Percentiles rank a stretch among this genome's conserved stretches.
phyloP scores from a whole-genome alignment of 345 rosid genomes.

The Eucalyptus tenuipes region DNA sequence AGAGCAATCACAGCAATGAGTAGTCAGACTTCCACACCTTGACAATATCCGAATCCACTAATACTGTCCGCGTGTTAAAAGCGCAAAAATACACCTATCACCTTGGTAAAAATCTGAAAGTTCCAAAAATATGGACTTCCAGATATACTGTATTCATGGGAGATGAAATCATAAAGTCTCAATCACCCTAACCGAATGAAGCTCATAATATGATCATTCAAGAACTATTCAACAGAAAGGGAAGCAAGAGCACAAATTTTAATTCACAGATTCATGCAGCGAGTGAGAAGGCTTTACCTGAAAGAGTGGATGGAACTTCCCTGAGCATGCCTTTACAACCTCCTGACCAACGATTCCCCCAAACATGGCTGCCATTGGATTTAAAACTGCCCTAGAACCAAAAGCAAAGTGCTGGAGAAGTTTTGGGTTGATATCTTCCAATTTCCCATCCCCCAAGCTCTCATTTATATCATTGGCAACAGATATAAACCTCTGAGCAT shows the following conservation, averaged over 20 bases:
- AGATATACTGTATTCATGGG: not conserved
- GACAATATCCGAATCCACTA: not conserved
- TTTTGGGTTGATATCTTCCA: slow-evolving; percentile 66
- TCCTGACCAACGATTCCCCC: slow-evolving; percentile 99
- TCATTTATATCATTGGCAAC: slow-evolving; percentile 52
- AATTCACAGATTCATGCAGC: not conserved
- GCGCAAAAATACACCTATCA: not conserved
- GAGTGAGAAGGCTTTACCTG: slow-evolving; percentile 39
- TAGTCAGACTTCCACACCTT: not conserved
- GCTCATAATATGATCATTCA: not conserved
- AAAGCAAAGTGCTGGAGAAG: slow-evolving; percentile 79
- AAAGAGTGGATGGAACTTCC: slow-evolving; percentile 91
- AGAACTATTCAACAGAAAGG: not conserved
- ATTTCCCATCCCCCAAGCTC: slow-evolving; percentile 53
- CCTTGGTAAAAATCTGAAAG: not conserved
- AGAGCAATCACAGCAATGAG: not conserved
- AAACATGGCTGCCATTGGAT: slow-evolving; percentile 99
- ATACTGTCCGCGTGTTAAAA: not conserved
- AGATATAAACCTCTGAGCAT: slow-evolving; percentile 67
- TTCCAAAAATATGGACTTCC: not conserved
- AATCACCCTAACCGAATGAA: not conserved
- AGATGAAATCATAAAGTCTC: not conserved
- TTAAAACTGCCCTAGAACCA: slow-evolving; percentile 91
- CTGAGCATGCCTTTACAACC: slow-evolving; percentile 97
- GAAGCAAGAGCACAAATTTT: not conserved